phyloP scores from a whole-genome alignment of 495 filamentous ascomycete species.

The Penicillium silybi region DNA sequence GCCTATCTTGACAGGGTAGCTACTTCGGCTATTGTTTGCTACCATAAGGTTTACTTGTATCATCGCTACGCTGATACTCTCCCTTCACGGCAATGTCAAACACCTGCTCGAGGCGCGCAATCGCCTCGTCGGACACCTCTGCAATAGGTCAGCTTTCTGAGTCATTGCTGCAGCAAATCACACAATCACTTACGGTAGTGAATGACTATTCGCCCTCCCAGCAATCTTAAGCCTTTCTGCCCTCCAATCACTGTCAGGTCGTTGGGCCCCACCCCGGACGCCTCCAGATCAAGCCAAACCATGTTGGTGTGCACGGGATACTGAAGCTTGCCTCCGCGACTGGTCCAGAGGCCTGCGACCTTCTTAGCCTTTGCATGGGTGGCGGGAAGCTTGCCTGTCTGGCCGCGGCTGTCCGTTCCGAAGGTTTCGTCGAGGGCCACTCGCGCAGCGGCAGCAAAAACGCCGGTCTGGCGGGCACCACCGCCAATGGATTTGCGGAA shows the following conservation, averaged over 20 bases:
- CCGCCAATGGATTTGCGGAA: slow-evolving; percentile 83
- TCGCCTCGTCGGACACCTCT: slow-evolving; percentile 46
- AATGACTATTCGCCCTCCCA: slow-evolving; percentile 38
- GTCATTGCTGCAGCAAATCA: neutral
- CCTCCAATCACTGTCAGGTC: slow-evolving; percentile 39
- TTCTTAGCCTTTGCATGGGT: slow-evolving; percentile 63
- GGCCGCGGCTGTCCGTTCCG: slow-evolving; percentile 52
- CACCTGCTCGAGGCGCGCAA: slow-evolving; percentile 36
- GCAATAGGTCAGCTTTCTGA: slow-evolving; percentile 25
- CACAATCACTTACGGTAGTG: slow-evolving; percentile 42
- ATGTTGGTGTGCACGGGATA: slow-evolving; percentile 75
- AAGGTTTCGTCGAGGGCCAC: slow-evolving; percentile 57
- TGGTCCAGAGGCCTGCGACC: slow-evolving; percentile 61
- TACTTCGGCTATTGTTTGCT: slow-evolving; percentile 8
- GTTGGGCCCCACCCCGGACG: slow-evolving; percentile 38
- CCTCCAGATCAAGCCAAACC: slow-evolving; percentile 81
- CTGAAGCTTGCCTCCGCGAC: slow-evolving; percentile 45
- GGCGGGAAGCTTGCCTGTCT: slow-evolving; percentile 58
- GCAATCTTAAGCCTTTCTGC: slow-evolving; percentile 36
- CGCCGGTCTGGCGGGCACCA: slow-evolving; percentile 66
- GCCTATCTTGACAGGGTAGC: neutral
- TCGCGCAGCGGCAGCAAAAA: slow-evolving; percentile 45
- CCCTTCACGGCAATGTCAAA: slow-evolving; percentile 40
- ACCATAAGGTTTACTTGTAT: slow-evolving; percentile 39
- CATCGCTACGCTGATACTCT: slow-evolving; percentile 31